Evolutionary conservation across 176 grass and related monocot genomes (phyloP), one percentile per base, ranked within the genome.

Genomic region (Stipa capillata): DNA sequence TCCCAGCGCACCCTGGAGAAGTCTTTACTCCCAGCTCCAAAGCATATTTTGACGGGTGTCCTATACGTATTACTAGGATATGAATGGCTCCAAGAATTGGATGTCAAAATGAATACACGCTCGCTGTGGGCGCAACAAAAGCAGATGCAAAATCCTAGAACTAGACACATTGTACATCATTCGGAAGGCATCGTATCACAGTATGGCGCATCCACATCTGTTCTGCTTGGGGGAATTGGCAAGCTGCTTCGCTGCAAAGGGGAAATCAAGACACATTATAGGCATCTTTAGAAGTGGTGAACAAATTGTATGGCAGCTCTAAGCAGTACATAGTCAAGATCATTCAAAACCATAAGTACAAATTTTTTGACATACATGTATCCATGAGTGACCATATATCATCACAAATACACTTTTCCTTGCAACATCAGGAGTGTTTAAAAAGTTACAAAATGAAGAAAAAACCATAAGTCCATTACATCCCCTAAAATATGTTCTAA

Each of bases 141-240:
- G 31, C 76, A 73, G 32, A 77, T 61, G 24, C 25, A 80, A 64
- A 81, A 84, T 41, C 48, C 88, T 87, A 87, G 63, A 80, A 3
- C 81, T 87, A 83, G 35, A 67, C 5, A 51, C 51, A 83, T 74
- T 82, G 57, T 47, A 69, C 85, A 78, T 33, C 65, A 77, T 42
- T 62, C 39, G 59, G 49, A 20, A 37, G 60, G 32, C 20, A 13
- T 31, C 25, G 41, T 68, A 80, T 97, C 87, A 97, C 34, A 97
- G 82, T 59, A 97, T 97, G 31, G 65, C 88, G 76, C 93, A 97
- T 69, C 73, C 79, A 76, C 93, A 97, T 90, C 87, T 88, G 73
- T 76, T 95, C 80, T 97, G 82, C 79, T 83, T 81, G 32, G 48
- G 69, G 18, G 79, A 76, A 81, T 81, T 89, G 39, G 74, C 81